Evolutionary conservation across 169 alveolate genomes (phyloP), one percentile per base, ranked within the genome.

Genomic region (Plasmodium gaboni): DNA sequence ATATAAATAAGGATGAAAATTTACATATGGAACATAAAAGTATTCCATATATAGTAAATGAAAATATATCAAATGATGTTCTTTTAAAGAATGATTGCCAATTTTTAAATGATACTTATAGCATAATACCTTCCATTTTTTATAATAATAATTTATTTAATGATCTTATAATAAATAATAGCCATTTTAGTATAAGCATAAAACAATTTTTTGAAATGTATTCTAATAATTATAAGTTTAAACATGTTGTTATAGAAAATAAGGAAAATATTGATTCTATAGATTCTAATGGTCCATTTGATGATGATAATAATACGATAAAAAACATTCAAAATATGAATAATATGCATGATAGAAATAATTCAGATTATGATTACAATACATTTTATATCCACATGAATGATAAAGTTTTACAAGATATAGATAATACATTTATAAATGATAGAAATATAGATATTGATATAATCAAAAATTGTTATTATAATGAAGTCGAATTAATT

Each of bases 401-500:
- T 72, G 64, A 83, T 26, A 3, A 68, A 22, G 72, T 68, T 38
- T 17, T 83, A 50, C 55, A 57, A 44, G 13, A 22, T 26, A 83
- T 83, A 55, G 91, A 83, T 61, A 53, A 71, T 6, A 53, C 53
- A 38, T 83, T 32, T 10, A 83, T 53, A 13, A 73, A 83, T 17
- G 72, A 68, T 19, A 57, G 38, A 3, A 67, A 38, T 44, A 68
- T 68, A 0, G 68, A 68, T 15, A 68, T 83, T 32, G 13, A 19
- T 32, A 50, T 53, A 68, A 83, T 83, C 2, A 83, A 83, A 83
- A 83, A 73, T 19, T 83, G 91, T 60, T 63, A 55, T 71, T 83
- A 38, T 72, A 68, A 60, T 24, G 91, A 68, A 7, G 15, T 67
- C 2, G 83, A 83, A 7, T 28, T 83, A 46, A 83, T 83, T 13